A percentile compares a stretch with the other conserved stretches of the same genome.
Evolutionary conservation across 2,329 filamentous ascomycete genomes (phyloP).

Genomic region (Alternaria ventricosa): DNA sequence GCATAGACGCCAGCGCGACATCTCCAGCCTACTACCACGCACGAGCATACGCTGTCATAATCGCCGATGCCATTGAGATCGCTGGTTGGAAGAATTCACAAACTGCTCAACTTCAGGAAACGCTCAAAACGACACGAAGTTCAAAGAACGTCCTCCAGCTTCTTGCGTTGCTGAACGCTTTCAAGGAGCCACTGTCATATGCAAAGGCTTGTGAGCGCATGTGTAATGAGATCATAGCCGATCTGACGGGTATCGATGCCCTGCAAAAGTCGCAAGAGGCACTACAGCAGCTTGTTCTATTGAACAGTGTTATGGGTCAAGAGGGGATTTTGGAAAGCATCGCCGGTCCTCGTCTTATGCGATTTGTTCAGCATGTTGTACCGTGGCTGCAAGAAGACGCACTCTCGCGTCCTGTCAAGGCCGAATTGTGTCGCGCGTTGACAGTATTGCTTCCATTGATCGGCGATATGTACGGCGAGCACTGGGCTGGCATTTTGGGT

Average conservation of each 20-base stretch:
- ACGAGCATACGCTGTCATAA: constrained; percentile 47
- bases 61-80: constrained; percentile 50
- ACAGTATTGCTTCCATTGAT: constrained; percentile 72
- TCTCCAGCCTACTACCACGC: constrained; percentile 52
- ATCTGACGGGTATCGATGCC: constrained; percentile 62
- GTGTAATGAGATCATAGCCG: constrained; percentile 67
- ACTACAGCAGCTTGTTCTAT: constrained; percentile 58
- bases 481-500: constrained; percentile 70
- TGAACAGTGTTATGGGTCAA: constrained; percentile 63
- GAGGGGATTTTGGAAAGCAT: constrained; percentile 57
- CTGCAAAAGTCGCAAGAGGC: constrained; percentile 52
- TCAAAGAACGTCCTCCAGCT: constrained; percentile 54
- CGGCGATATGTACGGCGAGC: constrained; percentile 82
- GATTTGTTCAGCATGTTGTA: constrained; percentile 80
- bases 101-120: constrained; percentile 45
- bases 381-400: constrained; percentile 68
- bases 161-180: constrained; percentile 56
- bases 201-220: constrained; percentile 58
- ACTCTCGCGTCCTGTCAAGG: constrained; percentile 60
- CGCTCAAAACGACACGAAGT: constrained; percentile 39
- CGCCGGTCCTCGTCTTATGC: constrained; percentile 74
- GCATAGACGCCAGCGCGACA: constrained; percentile 28
- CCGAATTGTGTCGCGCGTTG: constrained; percentile 61
- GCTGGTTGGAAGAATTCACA: constrained; percentile 50
- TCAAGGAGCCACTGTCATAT: constrained; percentile 57